Evolutionary conservation across 441 rosid genomes (phyloP), one percentile per base, ranked within the genome.

Genomic region (Capsella rubella): DNA sequence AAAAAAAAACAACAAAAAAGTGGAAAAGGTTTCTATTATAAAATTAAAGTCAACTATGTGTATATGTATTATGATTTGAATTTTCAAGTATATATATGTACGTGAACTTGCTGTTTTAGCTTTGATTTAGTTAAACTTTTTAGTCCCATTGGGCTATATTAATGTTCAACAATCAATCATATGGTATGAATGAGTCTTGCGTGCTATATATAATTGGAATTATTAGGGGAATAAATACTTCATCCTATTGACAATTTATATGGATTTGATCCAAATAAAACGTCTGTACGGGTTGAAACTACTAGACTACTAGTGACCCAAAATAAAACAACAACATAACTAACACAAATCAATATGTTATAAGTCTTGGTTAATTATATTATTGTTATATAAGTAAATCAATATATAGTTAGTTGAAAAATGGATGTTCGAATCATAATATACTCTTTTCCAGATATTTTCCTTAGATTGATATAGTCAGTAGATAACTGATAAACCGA

Each of bases 21-120:
- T 31, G 67, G 40, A 50, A 45, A 74, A 58, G 47, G 13, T 58
- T 13, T 40, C 3, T 39, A 58, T 50, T 40, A 67, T 29, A 58
- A 74, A 50, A 7, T 42, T 25, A 50, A 62, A 59, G 73, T 74
- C 78, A 74, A 74, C 78, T 67, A 25, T 58, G 28, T 13, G 9
- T 31, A n/a, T 8, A 43, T 43, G 45, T 15, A 21, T 8, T 12
- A 14, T 53, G 18, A 52, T 71, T 71, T 62, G 15, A 58, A 15
- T 14, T n/a, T 56, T 46, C 16, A 71, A 37, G 52, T 71, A 31
- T 9, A 8, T 0, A 43, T 14, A 39, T 51, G 55, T 51, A 51
- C 18, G 15, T 51, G 50, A 69, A 57, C 54, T 69, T 57, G 28
- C 46, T 47, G 40, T 63, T 45, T 29, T 29, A 64, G 43, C 34